These are phyloP conservation scores for Pochonia chlamydosporia DNA, from an alignment of 2,329 filamentous ascomycete genomes.

Conservation along the genomic window DNA sequence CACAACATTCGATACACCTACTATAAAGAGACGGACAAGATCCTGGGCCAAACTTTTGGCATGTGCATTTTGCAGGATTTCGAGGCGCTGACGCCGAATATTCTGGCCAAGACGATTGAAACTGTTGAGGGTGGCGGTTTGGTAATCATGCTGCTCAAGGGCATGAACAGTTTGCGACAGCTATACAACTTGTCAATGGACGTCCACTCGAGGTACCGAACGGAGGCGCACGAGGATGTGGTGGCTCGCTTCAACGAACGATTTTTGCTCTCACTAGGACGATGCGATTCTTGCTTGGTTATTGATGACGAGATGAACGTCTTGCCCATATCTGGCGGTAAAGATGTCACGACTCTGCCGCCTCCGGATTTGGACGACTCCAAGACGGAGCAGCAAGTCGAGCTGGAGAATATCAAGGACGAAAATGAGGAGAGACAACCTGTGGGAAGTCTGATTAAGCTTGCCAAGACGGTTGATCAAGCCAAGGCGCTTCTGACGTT, in stretches of 20 bases:
- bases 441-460: constrained; percentile 73
- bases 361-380: constrained; percentile 68
- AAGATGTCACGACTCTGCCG: constrained; percentile 77
- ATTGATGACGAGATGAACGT: constrained; percentile 98
- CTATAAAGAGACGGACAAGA: constrained; percentile 99
- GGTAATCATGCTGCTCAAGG: constrained; percentile 85
- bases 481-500: constrained; percentile 96
- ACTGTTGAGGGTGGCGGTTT: constrained; percentile 95
- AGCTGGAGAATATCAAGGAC: constrained; percentile 84
- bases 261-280: constrained; percentile 91
- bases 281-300: constrained; percentile 89
- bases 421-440: constrained; percentile 79
- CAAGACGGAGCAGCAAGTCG: constrained; percentile 64
- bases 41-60: constrained; percentile 93
- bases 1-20: constrained; percentile 98
- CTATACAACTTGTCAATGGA: constrained; percentile 97
- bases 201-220: constrained; percentile 91
- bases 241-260: constrained; percentile 96
- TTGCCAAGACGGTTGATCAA: constrained; percentile 90
- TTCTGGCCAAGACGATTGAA: constrained; percentile 90
- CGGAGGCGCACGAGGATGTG: constrained; percentile 92
- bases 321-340: constrained; percentile 91
- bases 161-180: constrained; percentile 95
- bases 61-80: constrained; percentile 99
- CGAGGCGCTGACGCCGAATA: constrained; percentile 94